Base-by-base conservation (phyloP, 2,329 filamentous ascomycete genomes). In the Diaporthe citrichinensis region DNA sequence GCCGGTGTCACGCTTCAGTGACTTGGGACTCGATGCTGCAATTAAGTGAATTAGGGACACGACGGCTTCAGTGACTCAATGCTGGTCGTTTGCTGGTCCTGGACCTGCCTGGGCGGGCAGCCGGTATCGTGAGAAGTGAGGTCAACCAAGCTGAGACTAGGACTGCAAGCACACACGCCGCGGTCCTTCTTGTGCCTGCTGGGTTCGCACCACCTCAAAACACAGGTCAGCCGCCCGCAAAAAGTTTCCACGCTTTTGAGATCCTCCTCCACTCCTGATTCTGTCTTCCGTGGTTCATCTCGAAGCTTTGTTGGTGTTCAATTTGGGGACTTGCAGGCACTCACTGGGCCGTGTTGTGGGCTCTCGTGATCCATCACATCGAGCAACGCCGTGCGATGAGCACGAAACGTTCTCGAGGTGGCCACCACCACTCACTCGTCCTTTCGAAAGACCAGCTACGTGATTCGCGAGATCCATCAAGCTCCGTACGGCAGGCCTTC, bases 401-500 rank as follows among this genome's bases (percentile, higher is more conserved):
- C 15, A 23, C 39, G 17, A 31, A 5, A 65, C 6, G 15, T 5
- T 28, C 44, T n/a, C 20, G 7, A 3, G 3, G 8, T 23, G 28
- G 23, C 28, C 62, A 12, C 23, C 12, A 23, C 10, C 31, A 39
- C 23, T 25, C 14, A 5, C 23, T 25, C 31, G 23, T 36, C 2
- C 8, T 39, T 23, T 6, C 1, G 10, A 17, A 4, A 8, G 8
- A 36, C 25, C 31, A 2, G 51, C n/a, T 14, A 9, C 28, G 3
- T 6, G 25, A 31, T 8, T 4, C 8, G 3, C 10, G 7, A 17
- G 12, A 14, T 14, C 44, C n/a, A 15, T 51, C 62, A 68, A 23
- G 62, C 62, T n/a, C 71, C 71, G 28, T 65, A 73, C 17, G 71
- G 71, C 44, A 73, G 8, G 10, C 71, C 58, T 23, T 73, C 57